Evolutionary conservation across 2,329 filamentous ascomycete genomes (phyloP), one percentile per base, ranked within the genome.

Genomic region (Calonectria crousiana): DNA sequence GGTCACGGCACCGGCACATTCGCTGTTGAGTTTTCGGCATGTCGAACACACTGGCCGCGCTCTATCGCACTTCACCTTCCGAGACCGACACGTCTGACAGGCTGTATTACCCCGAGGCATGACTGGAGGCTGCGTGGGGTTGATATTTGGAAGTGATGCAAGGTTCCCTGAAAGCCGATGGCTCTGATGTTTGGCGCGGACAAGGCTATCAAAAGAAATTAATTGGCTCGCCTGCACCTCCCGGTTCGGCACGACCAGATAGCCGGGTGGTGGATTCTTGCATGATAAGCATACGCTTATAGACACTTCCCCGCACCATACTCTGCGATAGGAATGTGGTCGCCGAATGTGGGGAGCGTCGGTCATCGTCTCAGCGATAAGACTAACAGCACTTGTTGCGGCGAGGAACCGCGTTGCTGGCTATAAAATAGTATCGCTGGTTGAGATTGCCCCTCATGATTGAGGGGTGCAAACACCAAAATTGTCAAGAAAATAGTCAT

Each of bases 1-100:
- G 13, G 20, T 66, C 28, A 41, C 51, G 62, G 69, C 38, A 52
- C n/a, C n/a, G 16, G 58, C 16, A 51, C 69, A 71, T 20, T 66
- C 23, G 18, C 62, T 62, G 38, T 71, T 36, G 13, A 71, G 36
- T 18, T 47, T 71, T 38, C 20, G 47, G 18, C 69, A 71, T 10
- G 51, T 58, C n/a, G 69, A 71, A 34, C 69, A 71, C 44, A 20
- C 28, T 66, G 49, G 69, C 51, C 23, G 36, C 41, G 14, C 36
- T 26, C 62, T 71, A 51, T 71, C 69, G 69, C 69, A 71, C 28
- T 60, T 71, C 26, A 67, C 69, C 69, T 71, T 71, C 69, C 69
- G 28, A 60, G 69, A 66, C 26, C 62, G 69, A 60, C 69, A 71
- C 14, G 60, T 58, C 38, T 67, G 23, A 26, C 60, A 71, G 23